phyloP scores from a whole-genome alignment of 768 basidiomycete species.

The Rubroboletus pulcherrimus region DNA sequence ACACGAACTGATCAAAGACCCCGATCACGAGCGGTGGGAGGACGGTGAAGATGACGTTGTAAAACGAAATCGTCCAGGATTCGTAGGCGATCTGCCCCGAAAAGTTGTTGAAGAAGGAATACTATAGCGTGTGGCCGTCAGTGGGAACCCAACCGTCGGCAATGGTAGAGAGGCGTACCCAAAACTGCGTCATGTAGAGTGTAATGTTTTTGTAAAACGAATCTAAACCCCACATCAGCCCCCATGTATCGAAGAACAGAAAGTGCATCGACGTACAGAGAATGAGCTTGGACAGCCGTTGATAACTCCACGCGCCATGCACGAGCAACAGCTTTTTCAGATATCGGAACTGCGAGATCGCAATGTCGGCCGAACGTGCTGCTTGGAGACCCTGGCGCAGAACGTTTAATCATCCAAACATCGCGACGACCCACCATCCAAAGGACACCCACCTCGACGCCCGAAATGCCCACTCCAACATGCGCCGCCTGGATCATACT shows the following conservation, averaged over 20 bases:
- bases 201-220: constrained; percentile 99
- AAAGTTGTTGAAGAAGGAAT: constrained; percentile 98
- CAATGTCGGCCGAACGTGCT: constrained; percentile 93
- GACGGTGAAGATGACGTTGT: constrained; percentile 95
- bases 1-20: constrained; percentile 97
- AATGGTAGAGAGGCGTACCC: constrained; percentile 52
- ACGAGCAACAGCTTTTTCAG: constrained; percentile 93
- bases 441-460: constrained; percentile 69
- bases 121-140: constrained; percentile 46
- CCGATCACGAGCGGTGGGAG: constrained; percentile 97
- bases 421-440: not conserved
- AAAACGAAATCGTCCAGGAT: constrained; percentile 97
- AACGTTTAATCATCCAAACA: not conserved
- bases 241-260: constrained; percentile 2
- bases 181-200: constrained; percentile 98
- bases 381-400: constrained; percentile 84
- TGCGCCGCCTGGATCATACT: constrained; percentile 99
- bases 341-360: constrained; percentile 96
- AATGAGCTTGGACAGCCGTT: constrained; percentile 90
- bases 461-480: constrained; percentile 96
- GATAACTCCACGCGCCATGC: constrained; percentile 99
- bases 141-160: not conserved
- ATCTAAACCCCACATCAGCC: constrained; percentile 43
- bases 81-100: constrained; percentile 98
- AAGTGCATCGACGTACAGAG: constrained; percentile 60